A percentile compares a stretch with the other conserved stretches of the same genome.
phyloP scores from a whole-genome alignment of 192 early-diverging fungal species.

The Linnemannia zychae region DNA sequence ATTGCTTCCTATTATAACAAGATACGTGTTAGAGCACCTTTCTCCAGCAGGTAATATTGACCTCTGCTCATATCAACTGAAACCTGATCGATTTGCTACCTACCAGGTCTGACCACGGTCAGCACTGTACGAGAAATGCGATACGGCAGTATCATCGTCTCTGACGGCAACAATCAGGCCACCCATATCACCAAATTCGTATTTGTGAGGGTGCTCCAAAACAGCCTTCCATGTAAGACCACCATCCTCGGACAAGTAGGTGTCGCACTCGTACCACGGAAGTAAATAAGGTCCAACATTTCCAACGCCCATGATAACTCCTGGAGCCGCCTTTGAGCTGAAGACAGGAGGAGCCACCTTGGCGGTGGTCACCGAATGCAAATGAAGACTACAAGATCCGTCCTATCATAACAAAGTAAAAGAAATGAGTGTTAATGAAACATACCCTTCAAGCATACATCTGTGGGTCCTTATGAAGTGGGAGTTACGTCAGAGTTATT shows the following conservation, averaged over 20 bases:
- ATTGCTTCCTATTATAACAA: constrained; percentile 46
- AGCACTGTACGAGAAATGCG: constrained; percentile 78
- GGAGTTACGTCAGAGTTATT: too few species aligned
- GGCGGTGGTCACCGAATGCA: constrained; percentile 85
- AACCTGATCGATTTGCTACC: neutral
- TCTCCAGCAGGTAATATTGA: too few species aligned
- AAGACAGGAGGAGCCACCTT: constrained; percentile 80
- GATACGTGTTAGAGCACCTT: too few species aligned
- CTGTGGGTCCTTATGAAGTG: neutral
- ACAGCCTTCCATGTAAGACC: constrained; percentile 82
- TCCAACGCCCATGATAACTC: constrained; percentile 93
- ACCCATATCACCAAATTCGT: constrained; percentile 89
- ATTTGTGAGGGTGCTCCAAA: constrained; percentile 81
- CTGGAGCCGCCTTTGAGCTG: constrained; percentile 79
- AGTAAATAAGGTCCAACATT: constrained; percentile 81
- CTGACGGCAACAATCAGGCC: constrained; percentile 77
- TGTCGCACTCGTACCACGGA: constrained; percentile 83
- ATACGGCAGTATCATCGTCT: constrained; percentile 68
- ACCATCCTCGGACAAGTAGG: constrained; percentile 88
- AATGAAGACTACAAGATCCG: constrained; percentile 83
- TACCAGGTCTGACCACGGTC: constrained; percentile 86
- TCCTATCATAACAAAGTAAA: constrained; percentile 16
- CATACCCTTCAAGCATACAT: neutral
- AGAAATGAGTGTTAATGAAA: neutral
- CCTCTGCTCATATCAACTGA: too few species aligned